Conservation (phyloP, 2,329 filamentous ascomycete species). For the Exophiala sp. region DNA sequence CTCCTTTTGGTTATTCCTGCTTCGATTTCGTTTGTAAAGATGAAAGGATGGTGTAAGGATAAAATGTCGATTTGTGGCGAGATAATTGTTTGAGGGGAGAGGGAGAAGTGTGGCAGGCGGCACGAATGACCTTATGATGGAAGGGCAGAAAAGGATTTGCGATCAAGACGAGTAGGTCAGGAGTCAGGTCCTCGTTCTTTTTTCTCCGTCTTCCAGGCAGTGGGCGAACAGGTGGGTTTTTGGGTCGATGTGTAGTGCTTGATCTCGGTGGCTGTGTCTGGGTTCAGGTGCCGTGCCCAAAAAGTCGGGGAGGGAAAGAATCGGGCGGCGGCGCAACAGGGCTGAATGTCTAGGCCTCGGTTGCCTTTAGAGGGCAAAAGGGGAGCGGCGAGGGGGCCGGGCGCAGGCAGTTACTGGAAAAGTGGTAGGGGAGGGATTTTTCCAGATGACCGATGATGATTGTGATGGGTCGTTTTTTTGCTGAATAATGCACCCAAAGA, state of each 20-base stretch:
- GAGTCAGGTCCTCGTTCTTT: background rate
- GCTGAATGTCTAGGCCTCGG: background rate
- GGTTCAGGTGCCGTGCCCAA: background rate
- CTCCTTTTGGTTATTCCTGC: background rate
- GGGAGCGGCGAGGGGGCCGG: no score
- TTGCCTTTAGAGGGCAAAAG: no score
- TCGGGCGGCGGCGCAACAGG: background rate
- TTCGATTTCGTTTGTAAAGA: background rate
- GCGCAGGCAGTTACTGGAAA: no score
- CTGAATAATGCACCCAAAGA: no score
- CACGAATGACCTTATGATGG: constrained; percentile 7
- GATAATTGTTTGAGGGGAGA: background rate
- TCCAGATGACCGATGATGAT: no score
- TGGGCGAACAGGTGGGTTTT: constrained; percentile 1
- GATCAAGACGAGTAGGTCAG: constrained; percentile 3
- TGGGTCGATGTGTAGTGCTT: background rate
- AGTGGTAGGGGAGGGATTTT: no score
- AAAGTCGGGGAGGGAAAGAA: background rate
- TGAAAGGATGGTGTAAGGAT: background rate
- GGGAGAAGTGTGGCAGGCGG: constrained; percentile 3
- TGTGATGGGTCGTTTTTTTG: no score
- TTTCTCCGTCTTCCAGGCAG: background rate
- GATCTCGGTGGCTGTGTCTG: background rate
- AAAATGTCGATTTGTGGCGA: constrained; percentile 5
- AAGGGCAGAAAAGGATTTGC: constrained; percentile 4